Percentiles rank a stretch among this genome's conserved stretches.
These are phyloP conservation scores for Tuber brumale DNA, from an alignment of 495 filamentous ascomycete genomes.

Conservation along the genomic window DNA sequence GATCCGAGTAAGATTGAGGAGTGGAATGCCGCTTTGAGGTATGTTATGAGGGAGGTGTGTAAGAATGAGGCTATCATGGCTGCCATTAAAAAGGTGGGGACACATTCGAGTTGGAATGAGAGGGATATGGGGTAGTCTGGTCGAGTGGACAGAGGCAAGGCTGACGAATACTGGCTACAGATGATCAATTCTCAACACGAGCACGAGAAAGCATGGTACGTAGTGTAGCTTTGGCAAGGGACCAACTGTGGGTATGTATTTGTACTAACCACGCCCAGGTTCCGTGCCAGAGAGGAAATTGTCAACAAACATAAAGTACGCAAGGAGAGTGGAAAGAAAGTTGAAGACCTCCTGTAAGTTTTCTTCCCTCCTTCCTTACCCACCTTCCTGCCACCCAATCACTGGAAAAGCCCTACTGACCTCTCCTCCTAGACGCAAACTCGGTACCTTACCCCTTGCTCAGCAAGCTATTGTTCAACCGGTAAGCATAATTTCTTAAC, in stretches of 20 bases:
- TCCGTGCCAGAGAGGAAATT: slow-evolving; percentile 50
- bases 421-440: slow-evolving; percentile 25
- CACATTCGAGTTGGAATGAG: not conserved
- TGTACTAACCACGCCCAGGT: slow-evolving; percentile 12
- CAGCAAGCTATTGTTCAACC: slow-evolving; percentile 34
- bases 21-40: slow-evolving; percentile 57
- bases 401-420: slow-evolving; percentile 11
- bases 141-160: slow-evolving; percentile 11
- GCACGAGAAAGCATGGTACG: slow-evolving; percentile 60
- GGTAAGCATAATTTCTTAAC: slow-evolving; percentile 3
- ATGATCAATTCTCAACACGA: slow-evolving; percentile 59
- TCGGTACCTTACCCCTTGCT: slow-evolving; percentile 46
- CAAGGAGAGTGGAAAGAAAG: slow-evolving; percentile 49
- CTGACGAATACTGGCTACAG: slow-evolving; percentile 44
- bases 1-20: slow-evolving; percentile 59
- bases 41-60: slow-evolving; percentile 55
- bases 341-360: slow-evolving; percentile 48
- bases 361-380: not conserved
- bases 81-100: slow-evolving; percentile 45
- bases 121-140: not conserved
- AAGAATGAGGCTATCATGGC: slow-evolving; percentile 48
- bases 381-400: not conserved
- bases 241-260: not conserved
- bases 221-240: not conserved
- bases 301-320: slow-evolving; percentile 49